phyloP scores from a whole-genome alignment of 345 rosid species.

The Gossypium mustelinum region DNA sequence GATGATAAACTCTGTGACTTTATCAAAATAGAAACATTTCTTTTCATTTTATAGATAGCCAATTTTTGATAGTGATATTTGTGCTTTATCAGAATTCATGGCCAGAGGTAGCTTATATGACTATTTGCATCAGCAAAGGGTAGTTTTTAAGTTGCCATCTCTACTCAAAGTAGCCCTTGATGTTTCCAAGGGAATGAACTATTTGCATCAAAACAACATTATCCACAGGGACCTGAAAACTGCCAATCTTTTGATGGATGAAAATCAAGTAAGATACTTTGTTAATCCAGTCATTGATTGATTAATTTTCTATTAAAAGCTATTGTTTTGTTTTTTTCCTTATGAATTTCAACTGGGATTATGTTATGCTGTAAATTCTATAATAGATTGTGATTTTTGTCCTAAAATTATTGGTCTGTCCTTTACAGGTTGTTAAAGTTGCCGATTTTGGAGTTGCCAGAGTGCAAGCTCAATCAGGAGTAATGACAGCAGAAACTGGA shows the following conservation, averaged over 20 bases:
- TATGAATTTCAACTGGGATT: background rate
- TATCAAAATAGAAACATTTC: background rate
- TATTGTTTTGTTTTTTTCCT: background rate
- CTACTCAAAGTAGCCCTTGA: slow-evolving; percentile 85
- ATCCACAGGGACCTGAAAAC: slow-evolving; percentile 95
- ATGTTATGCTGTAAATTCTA: background rate
- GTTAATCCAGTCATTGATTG: background rate
- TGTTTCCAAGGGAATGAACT: slow-evolving; percentile 93
- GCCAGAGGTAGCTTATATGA: slow-evolving; percentile 86
- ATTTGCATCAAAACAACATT: slow-evolving; percentile 90
- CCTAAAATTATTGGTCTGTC: slow-evolving; percentile 11
- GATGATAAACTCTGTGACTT: background rate
- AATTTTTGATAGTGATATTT: slow-evolving; percentile 17
- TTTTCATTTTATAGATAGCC: slow-evolving; percentile 14
- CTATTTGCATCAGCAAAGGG: slow-evolving; percentile 80
- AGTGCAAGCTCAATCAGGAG: slow-evolving; percentile 86
- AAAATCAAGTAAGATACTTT: slow-evolving; percentile 69
- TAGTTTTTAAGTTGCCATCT: slow-evolving; percentile 69
- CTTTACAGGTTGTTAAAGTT: slow-evolving; percentile 82
- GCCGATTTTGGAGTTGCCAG: slow-evolving; percentile 99
- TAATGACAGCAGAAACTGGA: slow-evolving; percentile 98
- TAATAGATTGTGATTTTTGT: background rate
- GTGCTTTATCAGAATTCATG: slow-evolving; percentile 79
- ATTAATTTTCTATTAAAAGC: background rate
- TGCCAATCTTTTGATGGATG: slow-evolving; percentile 98